phyloP scores from a whole-genome alignment of 345 rosid genomes.

The Geranium brycei region DNA sequence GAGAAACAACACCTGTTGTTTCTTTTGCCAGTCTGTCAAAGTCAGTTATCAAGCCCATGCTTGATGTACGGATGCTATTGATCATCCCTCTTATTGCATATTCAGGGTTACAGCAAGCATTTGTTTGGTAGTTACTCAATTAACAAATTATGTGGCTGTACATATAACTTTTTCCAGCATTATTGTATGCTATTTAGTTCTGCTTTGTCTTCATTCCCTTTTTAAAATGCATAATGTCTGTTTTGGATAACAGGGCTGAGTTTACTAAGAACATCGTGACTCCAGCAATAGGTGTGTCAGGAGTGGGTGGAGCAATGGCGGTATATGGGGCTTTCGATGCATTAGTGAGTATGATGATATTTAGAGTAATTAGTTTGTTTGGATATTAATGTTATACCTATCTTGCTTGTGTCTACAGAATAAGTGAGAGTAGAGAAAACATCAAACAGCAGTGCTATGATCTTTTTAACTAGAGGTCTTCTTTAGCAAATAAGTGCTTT shows the following conservation, averaged over 20 bases:
- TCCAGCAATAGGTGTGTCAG: conserved; percentile 70
- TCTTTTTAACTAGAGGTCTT: too few species aligned
- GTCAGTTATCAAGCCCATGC: conserved; percentile 56
- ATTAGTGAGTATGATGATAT: conserved; percentile 43
- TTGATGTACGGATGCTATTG: conserved; percentile 64
- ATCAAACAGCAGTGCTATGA: background rate
- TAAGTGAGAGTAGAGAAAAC: background rate
- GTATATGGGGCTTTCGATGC: conserved; percentile 86
- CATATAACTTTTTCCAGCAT: background rate
- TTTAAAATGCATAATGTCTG: background rate
- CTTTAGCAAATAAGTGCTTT: too few species aligned
- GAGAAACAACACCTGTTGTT: conserved; percentile 32
- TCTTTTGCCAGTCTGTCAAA: conserved; percentile 16
- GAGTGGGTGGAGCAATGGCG: conserved; percentile 90
- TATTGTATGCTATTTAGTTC: background rate
- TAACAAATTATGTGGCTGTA: too few species aligned
- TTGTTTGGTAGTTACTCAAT: conserved; percentile 52
- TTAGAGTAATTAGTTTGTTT: background rate
- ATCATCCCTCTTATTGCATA: conserved; percentile 77
- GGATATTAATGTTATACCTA: background rate
- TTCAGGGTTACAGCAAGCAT: conserved; percentile 92
- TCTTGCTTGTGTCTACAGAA: too few species aligned
- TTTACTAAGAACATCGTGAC: conserved; percentile 74
- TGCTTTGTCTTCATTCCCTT: background rate
- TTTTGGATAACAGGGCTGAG: conserved; percentile 49